Percentiles rank a stretch among this genome's conserved stretches.
Conservation (phyloP, 75 land plant genomes). For the Larix kaempferi region DNA sequence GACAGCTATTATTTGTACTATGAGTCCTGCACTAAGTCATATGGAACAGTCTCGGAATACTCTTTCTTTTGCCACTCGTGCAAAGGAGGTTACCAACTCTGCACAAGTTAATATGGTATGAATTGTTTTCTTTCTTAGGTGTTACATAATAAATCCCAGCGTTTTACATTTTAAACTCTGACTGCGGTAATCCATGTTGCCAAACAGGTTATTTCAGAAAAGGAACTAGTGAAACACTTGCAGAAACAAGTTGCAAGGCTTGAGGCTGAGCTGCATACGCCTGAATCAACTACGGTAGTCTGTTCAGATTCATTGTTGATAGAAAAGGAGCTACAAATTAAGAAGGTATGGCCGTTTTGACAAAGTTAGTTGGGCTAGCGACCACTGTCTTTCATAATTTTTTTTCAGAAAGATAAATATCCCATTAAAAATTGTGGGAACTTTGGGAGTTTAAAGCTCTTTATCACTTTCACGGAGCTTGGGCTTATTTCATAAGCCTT, state of each 20-base stretch:
- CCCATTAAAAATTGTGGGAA: too few relatives aligned
- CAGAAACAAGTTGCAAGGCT: slow-evolving; percentile 87
- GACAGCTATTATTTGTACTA: slow-evolving; percentile 87
- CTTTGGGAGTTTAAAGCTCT: too few relatives aligned
- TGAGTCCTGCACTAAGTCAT: slow-evolving; percentile 77
- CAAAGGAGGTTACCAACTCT: slow-evolving; percentile 85
- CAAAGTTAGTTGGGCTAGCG: too few relatives aligned
- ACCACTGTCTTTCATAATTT: too few relatives aligned
- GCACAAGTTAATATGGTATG: slow-evolving; percentile 89
- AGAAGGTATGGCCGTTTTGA: slow-evolving; percentile 43
- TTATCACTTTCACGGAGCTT: too few relatives aligned
- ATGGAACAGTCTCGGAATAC: slow-evolving; percentile 84
- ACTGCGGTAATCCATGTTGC: background rate
- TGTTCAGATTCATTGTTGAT: slow-evolving; percentile 27
- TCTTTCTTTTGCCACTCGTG: slow-evolving; percentile 71
- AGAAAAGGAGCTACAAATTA: slow-evolving; percentile 67
- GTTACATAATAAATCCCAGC: background rate
- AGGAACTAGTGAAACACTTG: slow-evolving; percentile 69
- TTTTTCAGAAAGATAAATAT: too few relatives aligned
- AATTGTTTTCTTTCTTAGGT: background rate
- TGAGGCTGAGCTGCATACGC: slow-evolving; percentile 63
- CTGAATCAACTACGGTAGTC: slow-evolving; percentile 32
- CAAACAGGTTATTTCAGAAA: slow-evolving; percentile 79
- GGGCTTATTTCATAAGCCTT: too few relatives aligned
- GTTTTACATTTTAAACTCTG: background rate